Conservation (phyloP, 805 yeast genomes). For the Candida awuae region DNA sequence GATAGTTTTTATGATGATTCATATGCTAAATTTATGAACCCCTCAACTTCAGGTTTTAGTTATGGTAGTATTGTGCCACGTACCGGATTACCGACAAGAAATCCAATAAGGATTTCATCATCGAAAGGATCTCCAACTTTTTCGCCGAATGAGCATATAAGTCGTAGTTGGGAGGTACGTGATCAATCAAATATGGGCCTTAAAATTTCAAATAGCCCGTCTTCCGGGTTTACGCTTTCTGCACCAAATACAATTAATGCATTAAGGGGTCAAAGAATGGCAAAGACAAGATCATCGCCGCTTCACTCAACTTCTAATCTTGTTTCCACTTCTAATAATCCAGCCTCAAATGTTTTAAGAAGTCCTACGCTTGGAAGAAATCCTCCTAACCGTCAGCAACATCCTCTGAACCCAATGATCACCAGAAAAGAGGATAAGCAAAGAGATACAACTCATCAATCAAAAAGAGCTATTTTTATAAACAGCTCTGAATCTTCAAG, state of each 20-base stretch:
- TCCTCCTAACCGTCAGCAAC: no score
- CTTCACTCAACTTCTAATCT: neutral
- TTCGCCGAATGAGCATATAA: neutral
- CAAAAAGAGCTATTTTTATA: neutral
- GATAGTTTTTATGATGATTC: constrained; percentile 49
- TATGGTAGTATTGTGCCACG: constrained; percentile 3
- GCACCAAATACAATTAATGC: neutral
- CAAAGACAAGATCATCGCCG: neutral
- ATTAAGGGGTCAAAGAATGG: constrained; percentile 1
- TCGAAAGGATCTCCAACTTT: constrained; percentile 2
- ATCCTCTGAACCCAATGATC: constrained; percentile 6
- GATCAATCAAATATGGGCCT: neutral
- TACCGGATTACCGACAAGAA: neutral
- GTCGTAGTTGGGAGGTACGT: neutral
- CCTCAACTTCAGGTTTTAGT: neutral
- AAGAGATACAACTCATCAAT: neutral
- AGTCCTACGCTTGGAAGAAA: neutral
- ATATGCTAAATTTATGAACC: constrained; percentile 10
- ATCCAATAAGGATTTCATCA: neutral
- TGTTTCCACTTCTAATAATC: neutral
- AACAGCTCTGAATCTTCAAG: constrained; percentile 3
- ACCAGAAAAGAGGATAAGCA: no score
- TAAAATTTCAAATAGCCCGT: constrained; percentile 3
- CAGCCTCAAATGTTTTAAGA: neutral
- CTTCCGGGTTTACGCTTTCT: neutral